These are phyloP conservation scores for Backusella morwellensis DNA, from an alignment of 192 early-diverging fungal genomes.

Conservation along the genomic window DNA sequence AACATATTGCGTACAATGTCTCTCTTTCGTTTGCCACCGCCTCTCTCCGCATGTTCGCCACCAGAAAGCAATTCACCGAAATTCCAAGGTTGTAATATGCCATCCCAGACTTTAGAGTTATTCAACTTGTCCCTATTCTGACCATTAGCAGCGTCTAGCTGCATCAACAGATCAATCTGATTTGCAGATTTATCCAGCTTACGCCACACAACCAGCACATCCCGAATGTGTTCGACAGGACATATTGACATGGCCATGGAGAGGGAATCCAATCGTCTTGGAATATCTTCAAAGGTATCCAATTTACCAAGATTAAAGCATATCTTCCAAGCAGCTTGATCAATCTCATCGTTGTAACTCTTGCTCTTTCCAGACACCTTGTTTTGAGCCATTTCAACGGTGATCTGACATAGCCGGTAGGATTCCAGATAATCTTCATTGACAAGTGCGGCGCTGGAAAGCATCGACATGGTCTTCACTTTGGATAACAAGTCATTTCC, in stretches of 20 bases:
- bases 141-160: neutral
- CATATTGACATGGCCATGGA: slow-evolving; percentile 56
- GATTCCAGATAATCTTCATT: slow-evolving; percentile 52
- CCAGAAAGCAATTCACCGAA: slow-evolving; percentile 19
- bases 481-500: slow-evolving; percentile 39
- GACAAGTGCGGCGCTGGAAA: slow-evolving; percentile 60
- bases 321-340: slow-evolving; percentile 38
- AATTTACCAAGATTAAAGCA: slow-evolving; percentile 43
- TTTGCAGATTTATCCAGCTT: slow-evolving; percentile 32
- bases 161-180: slow-evolving; percentile 1
- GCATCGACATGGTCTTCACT: slow-evolving; percentile 57
- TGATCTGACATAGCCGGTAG: slow-evolving; percentile 53
- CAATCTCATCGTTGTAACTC: slow-evolving; percentile 15
- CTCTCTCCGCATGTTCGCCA: slow-evolving; percentile 1
- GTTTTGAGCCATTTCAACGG: slow-evolving; percentile 49
- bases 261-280: slow-evolving; percentile 46
- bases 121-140: slow-evolving; percentile 1
- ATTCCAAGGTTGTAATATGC: slow-evolving; percentile 22
- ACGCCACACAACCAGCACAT: slow-evolving; percentile 44
- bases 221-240: slow-evolving; percentile 41
- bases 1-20: slow-evolving; percentile 41
- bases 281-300: slow-evolving; percentile 40
- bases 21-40: slow-evolving; percentile 30
- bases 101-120: slow-evolving; percentile 13
- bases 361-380: slow-evolving; percentile 1